Percentiles rank a stretch among this genome's conserved stretches.
phyloP scores from a whole-genome alignment of 345 rosid genomes.

The Citrus trifoliata region DNA sequence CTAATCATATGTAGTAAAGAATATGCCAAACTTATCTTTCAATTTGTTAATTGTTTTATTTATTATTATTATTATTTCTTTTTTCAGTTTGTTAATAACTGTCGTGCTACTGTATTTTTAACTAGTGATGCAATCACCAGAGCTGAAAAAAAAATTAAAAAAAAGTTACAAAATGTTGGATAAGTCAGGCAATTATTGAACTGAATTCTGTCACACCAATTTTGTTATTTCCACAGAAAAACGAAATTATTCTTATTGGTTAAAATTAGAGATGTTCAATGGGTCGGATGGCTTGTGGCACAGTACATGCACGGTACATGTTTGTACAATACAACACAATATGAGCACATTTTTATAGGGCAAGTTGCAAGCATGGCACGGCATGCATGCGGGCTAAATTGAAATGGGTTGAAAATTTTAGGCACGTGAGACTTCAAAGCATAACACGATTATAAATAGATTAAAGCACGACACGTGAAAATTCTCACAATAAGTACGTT shows the following conservation, averaged over 20 bases:
- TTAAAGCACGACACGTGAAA: too few species aligned
- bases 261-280: too few species aligned
- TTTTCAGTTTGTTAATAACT: not conserved
- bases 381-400: rapidly evolving
- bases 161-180: too few species aligned
- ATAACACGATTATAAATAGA: too few species aligned
- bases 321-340: rapidly evolving
- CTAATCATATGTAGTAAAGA: not conserved
- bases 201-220: not conserved
- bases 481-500: too few species aligned
- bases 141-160: too few species aligned
- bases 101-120: not conserved
- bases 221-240: not conserved
- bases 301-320: too few species aligned
- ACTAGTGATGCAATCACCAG: not conserved
- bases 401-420: too few species aligned
- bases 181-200: too few species aligned
- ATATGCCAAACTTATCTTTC: not conserved
- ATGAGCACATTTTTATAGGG: too few species aligned
- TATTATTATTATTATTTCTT: not conserved
- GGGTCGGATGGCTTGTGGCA: too few species aligned
- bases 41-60: not conserved
- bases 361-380: too few species aligned
- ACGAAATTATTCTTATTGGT: not conserved
- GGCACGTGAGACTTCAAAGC: rapidly evolving